Conservation (phyloP, 2,329 filamentous ascomycete species). For the Paraphoma sp. region DNA sequence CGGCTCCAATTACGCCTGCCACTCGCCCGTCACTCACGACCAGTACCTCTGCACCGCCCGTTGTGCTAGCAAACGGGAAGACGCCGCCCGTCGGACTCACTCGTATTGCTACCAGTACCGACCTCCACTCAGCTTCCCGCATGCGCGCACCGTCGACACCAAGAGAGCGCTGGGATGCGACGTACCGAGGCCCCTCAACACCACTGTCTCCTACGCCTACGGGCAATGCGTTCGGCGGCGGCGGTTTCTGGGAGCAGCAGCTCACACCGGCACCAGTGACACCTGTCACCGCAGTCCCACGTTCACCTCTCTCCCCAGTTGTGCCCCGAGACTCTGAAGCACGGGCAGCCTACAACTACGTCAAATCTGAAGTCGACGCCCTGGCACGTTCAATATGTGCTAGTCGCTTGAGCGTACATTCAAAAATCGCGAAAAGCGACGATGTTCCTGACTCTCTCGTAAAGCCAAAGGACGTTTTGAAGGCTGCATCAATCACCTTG, state of each 20-base stretch:
- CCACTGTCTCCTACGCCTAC: slow-evolving; percentile 17
- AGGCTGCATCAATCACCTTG: slow-evolving; percentile 6
- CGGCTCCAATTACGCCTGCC: not conserved
- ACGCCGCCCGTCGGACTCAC: not conserved
- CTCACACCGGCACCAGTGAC: slow-evolving; percentile 4
- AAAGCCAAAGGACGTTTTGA: slow-evolving; percentile 2
- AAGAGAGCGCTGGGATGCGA: slow-evolving; percentile 23
- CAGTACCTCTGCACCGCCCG: slow-evolving; percentile 7
- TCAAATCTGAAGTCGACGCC: slow-evolving; percentile 1
- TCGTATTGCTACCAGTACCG: not conserved
- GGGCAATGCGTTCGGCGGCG: slow-evolving; percentile 24
- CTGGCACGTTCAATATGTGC: slow-evolving; percentile 15
- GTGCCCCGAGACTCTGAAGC: slow-evolving; percentile 2
- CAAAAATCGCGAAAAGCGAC: slow-evolving; percentile 1
- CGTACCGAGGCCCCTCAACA: slow-evolving; percentile 12
- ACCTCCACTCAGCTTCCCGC: not conserved
- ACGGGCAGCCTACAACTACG: slow-evolving; percentile 6
- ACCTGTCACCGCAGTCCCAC: slow-evolving; percentile 2
- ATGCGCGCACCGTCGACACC: slow-evolving; percentile 6
- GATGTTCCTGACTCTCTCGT: slow-evolving; percentile 15
- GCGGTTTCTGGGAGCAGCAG: slow-evolving; percentile 22
- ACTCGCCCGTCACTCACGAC: not conserved
- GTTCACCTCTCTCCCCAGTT: slow-evolving; percentile 2
- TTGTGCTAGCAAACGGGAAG: not conserved
- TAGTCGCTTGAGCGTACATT: slow-evolving; percentile 4